Evolutionary conservation across 148 eudicot genomes (phyloP).

Genomic region (Talinum fruticosum): DNA sequence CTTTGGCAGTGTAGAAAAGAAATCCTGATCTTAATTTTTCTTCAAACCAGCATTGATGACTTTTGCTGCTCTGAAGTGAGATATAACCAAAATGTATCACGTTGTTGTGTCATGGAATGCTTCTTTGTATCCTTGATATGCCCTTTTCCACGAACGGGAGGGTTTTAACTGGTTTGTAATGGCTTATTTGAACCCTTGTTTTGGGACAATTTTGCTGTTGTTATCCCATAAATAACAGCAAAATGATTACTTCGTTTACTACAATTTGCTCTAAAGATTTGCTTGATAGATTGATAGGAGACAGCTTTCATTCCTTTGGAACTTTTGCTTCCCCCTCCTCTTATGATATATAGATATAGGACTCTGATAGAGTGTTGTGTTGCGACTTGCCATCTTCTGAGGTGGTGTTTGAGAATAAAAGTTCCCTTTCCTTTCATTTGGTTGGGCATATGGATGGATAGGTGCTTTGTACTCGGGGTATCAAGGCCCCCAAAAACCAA

Average conservation of each 20-base stretch:
- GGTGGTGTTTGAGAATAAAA: too few relatives aligned
- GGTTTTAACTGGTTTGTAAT: not conserved
- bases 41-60: not conserved
- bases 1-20: not conserved
- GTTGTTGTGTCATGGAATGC: not conserved
- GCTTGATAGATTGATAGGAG: not conserved
- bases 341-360: not conserved
- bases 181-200: not conserved
- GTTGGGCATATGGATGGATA: too few relatives aligned
- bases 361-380: not conserved
- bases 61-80: not conserved
- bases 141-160: not conserved
- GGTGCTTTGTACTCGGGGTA: too few relatives aligned
- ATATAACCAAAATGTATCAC: not conserved
- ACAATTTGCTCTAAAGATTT: not conserved
- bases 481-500: too few relatives aligned
- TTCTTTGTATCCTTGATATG: not conserved
- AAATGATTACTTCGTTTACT: not conserved
- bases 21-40: too few relatives aligned
- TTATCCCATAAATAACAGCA: not conserved
- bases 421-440: too few relatives aligned
- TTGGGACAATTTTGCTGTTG: not conserved
- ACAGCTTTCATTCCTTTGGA: not conserved
- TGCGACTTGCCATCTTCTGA: too few relatives aligned
- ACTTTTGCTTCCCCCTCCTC: not conserved